Conservation (phyloP, 371 early-diverging fungal genomes). For the Rhizopus sp. region DNA sequence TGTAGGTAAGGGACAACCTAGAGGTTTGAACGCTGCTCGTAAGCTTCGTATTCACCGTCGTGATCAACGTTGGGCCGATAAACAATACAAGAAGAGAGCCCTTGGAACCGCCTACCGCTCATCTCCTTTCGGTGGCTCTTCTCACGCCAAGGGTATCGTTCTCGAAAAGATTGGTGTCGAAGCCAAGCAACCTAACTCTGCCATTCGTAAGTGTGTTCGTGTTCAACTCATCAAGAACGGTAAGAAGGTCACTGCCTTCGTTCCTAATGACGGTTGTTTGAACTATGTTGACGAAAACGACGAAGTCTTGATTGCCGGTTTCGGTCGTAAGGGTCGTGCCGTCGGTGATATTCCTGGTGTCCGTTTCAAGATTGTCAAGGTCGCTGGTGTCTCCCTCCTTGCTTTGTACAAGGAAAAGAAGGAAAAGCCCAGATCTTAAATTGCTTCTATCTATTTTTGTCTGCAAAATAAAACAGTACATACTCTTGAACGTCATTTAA, state of each 20-base stretch:
- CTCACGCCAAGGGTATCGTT: constrained; percentile 99
- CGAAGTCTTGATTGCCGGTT: constrained; percentile 96
- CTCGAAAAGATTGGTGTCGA: constrained; percentile 99
- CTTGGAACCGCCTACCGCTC: constrained; percentile 98
- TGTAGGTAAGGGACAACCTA: constrained; percentile 90
- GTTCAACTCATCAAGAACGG: constrained; percentile 99
- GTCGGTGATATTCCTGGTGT: constrained; percentile 99
- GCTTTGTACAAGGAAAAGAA: constrained; percentile 99
- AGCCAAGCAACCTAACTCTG: constrained; percentile 99
- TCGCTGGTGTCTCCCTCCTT: constrained; percentile 98
- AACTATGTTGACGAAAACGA: constrained; percentile 99
- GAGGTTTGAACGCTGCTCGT: constrained; percentile 98
- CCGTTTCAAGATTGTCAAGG: constrained; percentile 99
- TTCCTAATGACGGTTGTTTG: constrained; percentile 99
- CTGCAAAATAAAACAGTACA: background rate
- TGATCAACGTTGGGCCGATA: constrained; percentile 99
- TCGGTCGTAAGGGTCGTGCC: constrained; percentile 86
- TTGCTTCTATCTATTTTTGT: background rate
- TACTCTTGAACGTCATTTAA: too few relatives aligned
- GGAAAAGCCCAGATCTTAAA: constrained; percentile 98
- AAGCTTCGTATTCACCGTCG: constrained; percentile 97
- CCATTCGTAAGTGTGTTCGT: constrained; percentile 99
- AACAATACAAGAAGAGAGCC: constrained; percentile 97
- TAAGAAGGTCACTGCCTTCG: constrained; percentile 99
- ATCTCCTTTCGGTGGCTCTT: constrained; percentile 98